A percentile compares a stretch with the other conserved stretches of the same genome.
Evolutionary conservation across 192 early-diverging fungal species (phyloP).

Genomic region (Blastocladiella britannica): DNA sequence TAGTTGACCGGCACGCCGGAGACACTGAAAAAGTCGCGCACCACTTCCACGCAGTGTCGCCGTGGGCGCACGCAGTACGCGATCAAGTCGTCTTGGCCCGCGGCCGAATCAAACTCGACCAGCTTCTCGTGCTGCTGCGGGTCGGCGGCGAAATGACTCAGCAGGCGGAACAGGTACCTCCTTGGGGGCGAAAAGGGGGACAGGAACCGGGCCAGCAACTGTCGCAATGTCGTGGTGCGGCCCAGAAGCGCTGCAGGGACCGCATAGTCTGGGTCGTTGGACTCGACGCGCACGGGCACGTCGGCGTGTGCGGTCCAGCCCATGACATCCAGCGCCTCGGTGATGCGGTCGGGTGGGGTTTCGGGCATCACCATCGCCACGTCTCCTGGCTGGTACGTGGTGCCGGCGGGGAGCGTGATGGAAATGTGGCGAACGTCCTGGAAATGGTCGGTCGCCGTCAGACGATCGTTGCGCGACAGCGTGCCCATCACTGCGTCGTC

Average conservation of each 20-base stretch:
- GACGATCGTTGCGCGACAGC: constrained; percentile 45
- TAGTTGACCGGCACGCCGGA: constrained; percentile 50
- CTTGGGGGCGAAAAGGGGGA: constrained; percentile 72
- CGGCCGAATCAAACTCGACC: constrained; percentile 49
- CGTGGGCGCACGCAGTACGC: constrained; percentile 61
- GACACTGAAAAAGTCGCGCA: constrained; percentile 62
- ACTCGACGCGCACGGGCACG: constrained; percentile 25
- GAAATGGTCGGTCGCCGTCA: constrained; percentile 60
- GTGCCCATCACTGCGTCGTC: no score
- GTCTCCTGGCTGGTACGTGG: constrained; percentile 57
- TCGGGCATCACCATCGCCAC: constrained; percentile 50
- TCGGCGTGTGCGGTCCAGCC: constrained; percentile 47
- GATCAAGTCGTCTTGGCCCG: constrained; percentile 75
- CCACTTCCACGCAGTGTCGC: constrained; percentile 62
- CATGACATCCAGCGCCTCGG: constrained; percentile 42
- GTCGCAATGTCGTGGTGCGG: constrained; percentile 40
- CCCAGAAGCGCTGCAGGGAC: constrained; percentile 5
- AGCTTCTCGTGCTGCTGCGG: constrained; percentile 55
- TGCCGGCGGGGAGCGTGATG: constrained; percentile 20
- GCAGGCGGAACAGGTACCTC: constrained; percentile 75
- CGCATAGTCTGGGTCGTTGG: constrained; percentile 9
- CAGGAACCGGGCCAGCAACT: constrained; percentile 50
- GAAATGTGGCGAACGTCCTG: constrained; percentile 80
- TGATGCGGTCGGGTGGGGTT: constrained; percentile 48
- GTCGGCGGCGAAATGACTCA: constrained; percentile 53